Percentiles rank a stretch among this genome's conserved stretches.
These are phyloP conservation scores for Aureobasidium lini DNA, from an alignment of 2,329 filamentous ascomycete genomes.

Conservation along the genomic window DNA sequence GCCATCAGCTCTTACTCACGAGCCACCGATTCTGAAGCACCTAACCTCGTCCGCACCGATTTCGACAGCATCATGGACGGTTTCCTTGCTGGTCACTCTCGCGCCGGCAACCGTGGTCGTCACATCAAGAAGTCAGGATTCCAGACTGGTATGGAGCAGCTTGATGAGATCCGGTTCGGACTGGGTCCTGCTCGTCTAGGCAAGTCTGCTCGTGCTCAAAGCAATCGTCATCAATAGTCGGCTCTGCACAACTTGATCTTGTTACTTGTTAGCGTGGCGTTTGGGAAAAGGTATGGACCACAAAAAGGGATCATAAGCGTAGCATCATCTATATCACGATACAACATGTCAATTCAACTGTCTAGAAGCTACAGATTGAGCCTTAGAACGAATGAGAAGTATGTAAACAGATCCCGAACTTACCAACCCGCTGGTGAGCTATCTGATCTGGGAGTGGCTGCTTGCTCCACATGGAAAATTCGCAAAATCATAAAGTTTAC, in stretches of 20 bases:
- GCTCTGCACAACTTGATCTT: background rate
- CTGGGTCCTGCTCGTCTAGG: constrained; percentile 66
- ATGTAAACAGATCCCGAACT: too few relatives aligned
- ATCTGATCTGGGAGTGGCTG: too few relatives aligned
- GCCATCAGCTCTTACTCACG: constrained; percentile 27
- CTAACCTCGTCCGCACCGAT: constrained; percentile 58
- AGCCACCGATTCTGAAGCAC: constrained; percentile 32
- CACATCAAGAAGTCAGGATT: constrained; percentile 72
- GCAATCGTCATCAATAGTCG: background rate
- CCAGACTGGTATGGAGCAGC: constrained; percentile 74
- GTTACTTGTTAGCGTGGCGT: background rate
- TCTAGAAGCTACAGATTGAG: too few relatives aligned
- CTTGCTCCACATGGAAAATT: too few relatives aligned
- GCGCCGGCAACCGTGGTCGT: constrained; percentile 55
- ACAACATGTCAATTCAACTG: background rate
- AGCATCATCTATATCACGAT: constrained; percentile 2
- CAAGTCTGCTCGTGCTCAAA: constrained; percentile 4
- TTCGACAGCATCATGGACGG: constrained; percentile 91
- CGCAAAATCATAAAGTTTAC: background rate
- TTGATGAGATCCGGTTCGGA: constrained; percentile 79
- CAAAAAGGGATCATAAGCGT: background rate
- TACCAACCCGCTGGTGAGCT: too few relatives aligned
- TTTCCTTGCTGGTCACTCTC: constrained; percentile 67
- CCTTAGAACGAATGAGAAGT: too few relatives aligned
- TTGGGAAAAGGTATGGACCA: background rate